Percentiles rank a stretch among this genome's conserved stretches.
Conservation (phyloP, 2,329 filamentous ascomycete species). For the Plenodomus tracheiphilus region DNA sequence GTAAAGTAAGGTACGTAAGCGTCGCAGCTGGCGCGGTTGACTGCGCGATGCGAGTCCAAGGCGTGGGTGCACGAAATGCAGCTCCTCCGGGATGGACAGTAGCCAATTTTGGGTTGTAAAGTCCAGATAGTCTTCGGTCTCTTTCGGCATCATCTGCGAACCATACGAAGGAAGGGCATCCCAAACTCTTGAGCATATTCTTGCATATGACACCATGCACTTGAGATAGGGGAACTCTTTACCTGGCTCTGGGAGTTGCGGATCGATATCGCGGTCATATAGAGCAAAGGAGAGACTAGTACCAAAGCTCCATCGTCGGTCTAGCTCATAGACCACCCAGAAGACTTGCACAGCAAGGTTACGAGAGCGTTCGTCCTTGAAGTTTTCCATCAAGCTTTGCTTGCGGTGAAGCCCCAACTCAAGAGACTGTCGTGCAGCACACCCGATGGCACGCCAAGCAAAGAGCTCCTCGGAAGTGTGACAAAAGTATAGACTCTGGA, state of each 20-base stretch:
- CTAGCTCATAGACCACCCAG: slow-evolving; percentile 25
- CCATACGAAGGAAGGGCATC: slow-evolving; percentile 24
- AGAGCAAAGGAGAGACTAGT: slow-evolving; percentile 25
- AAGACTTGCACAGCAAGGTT: slow-evolving; percentile 20
- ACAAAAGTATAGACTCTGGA: slow-evolving; percentile 21
- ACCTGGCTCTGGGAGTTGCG: slow-evolving; percentile 22
- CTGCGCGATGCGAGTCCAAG: slow-evolving; percentile 8
- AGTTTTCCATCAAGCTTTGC: slow-evolving; percentile 21
- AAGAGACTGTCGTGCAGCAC: slow-evolving; percentile 20
- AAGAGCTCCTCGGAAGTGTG: slow-evolving; percentile 24
- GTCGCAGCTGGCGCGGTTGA: slow-evolving; percentile 19
- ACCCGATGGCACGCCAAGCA: slow-evolving; percentile 23
- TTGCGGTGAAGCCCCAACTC: slow-evolving; percentile 26
- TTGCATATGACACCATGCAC: slow-evolving; percentile 20
- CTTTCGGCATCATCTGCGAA: slow-evolving; percentile 21
- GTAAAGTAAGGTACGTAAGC: slow-evolving; percentile 18
- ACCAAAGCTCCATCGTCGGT: slow-evolving; percentile 26
- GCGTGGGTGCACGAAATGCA: slow-evolving; percentile 20
- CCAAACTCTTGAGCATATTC: slow-evolving; percentile 25
- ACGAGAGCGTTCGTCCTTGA: slow-evolving; percentile 13
- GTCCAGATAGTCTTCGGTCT: slow-evolving; percentile 25
- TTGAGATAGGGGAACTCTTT: slow-evolving; percentile 20
- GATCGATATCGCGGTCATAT: slow-evolving; percentile 23
- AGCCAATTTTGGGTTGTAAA: slow-evolving; percentile 25
- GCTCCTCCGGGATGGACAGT: slow-evolving; percentile 16